Evolutionary conservation across 441 rosid genomes (phyloP), one percentile per base, ranked within the genome.

Genomic region (Theobroma grandiflorum): DNA sequence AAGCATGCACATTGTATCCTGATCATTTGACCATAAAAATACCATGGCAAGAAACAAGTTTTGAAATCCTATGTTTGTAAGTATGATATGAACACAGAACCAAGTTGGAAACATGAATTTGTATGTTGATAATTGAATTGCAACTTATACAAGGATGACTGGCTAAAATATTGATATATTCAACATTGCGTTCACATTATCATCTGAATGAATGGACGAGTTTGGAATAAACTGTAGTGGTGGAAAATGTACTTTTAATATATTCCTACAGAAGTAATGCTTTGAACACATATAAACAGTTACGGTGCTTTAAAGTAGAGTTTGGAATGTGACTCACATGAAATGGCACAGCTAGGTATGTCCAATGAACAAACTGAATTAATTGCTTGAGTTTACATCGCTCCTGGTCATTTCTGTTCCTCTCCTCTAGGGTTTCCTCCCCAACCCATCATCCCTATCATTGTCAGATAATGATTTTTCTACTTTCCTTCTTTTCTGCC

Each of bases 401-500:
- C 68, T 61, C 37, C 59, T 12, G 64, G 73, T 80, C 49, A 74
- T 77, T 61, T 87, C 86, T 66, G 61, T 76, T 64, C 40, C 81
- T 53, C 67, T 81, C 66, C 82, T 77, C 68, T 26, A 77, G 26
- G 81, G 14, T 57, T 38, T 80, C 71, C 82, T 85, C 67, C 81
- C 84, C n/a, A 75, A 73, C 47, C 85, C 88, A n/a, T 57, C 74
- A 14, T 86, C 91, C 53, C 81, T 78, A 7, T 84, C 85, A 68
- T 64, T 78, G 73, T 81, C 87, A 0, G 84, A 82, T 55, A 81
- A 43, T 15, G 94, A 85, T 73, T 78, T 82, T 61, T 92, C 95
- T 22, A 83, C 74, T 86, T 90, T 92, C 81, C 88, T 84, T 75
- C 76, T 88, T 87, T 92, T 95, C 43, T 72, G 85, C 73, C 57